phyloP scores from a whole-genome alignment of 2,329 filamentous ascomycete genomes.

The Epichloe hybrida region DNA sequence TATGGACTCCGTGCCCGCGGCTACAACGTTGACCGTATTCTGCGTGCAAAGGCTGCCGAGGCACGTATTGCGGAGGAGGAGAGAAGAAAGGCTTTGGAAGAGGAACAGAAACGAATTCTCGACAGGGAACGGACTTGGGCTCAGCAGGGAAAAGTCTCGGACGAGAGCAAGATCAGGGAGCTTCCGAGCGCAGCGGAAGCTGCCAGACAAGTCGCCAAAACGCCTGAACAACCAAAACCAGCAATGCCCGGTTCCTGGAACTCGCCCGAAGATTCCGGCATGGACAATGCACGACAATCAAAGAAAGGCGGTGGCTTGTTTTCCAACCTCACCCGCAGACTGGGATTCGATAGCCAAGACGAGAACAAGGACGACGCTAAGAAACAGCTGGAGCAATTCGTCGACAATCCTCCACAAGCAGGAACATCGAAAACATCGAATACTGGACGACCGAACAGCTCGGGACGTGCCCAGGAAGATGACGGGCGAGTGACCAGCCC shows the following conservation, averaged over 20 bases:
- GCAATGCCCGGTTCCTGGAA: conserved; percentile 67
- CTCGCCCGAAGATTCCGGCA: conserved; percentile 39
- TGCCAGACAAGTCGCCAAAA: conserved; percentile 24
- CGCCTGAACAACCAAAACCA: conserved; percentile 26
- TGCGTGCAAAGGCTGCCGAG: conserved; percentile 77
- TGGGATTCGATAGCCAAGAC: conserved; percentile 48
- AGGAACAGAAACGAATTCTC: conserved; percentile 56
- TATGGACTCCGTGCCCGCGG: conserved; percentile 72
- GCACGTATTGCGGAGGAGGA: conserved; percentile 76
- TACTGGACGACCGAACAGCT: neutral
- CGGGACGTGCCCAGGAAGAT: conserved; percentile 19
- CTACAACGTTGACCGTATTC: conserved; percentile 92
- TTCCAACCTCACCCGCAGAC: conserved; percentile 50
- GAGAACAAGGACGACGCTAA: conserved; percentile 26
- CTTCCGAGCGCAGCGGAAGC: conserved; percentile 18
- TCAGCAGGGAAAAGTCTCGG: conserved; percentile 18
- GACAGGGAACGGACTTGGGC: conserved; percentile 36
- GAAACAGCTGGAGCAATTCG: conserved; percentile 29
- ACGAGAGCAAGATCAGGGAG: conserved; percentile 2
- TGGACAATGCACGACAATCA: conserved; percentile 19
- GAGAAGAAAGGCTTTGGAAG: conserved; percentile 58
- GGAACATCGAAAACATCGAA: conserved; percentile 1
- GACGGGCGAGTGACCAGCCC: conserved; percentile 46
- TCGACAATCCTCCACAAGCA: conserved; percentile 19
- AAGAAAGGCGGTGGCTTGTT: conserved; percentile 47